Evolutionary conservation across 2,329 filamentous ascomycete species (phyloP), one percentile per base, ranked within the genome.

Genomic region (Chaetomium olivaceum): DNA sequence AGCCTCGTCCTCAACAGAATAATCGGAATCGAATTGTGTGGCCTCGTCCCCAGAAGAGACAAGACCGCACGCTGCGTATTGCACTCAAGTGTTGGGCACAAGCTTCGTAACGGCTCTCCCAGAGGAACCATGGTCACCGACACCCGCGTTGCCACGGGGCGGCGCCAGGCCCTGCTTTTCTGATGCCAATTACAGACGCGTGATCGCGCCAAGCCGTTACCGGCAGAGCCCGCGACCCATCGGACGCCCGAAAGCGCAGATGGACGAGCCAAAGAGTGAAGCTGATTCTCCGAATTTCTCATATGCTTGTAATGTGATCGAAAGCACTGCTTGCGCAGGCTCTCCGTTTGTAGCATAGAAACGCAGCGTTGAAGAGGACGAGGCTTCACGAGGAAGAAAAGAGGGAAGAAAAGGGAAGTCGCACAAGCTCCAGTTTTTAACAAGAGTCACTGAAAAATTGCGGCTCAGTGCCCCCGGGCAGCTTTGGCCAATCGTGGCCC

Each of bases 281-380:
- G 71, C 71, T 27, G 68, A 70, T 75, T 73, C 73, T 75, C 74
- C 74, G 74, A 75, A 75, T 75, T 93, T 93, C 91, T 92, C 91
- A 93, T 92, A 91, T 92, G 91, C 91, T 81, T 69, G 59, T 52
- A 62, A 68, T 51, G 58, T 62, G 59, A 63, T 64, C 65, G 76
- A 79, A 76, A 76, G 73, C 12, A 72, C 73, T 74, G 74, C 76
- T 74, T 72, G 71, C 75, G 77, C 76, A 75, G 71, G 74, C 71
- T 81, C 81, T 90, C 83, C 82, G 84, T 86, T 85, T 90, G 89
- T 88, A 88, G 90, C 90, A 92, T 92, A 92, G 90, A 92, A 92
- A 92, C 89, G 89, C 89, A 90, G 90, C 90, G 85, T 91, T 92
- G 89, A 87, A 84, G 85, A 88, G 89, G 89, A 88, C 86, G 89